These are phyloP conservation scores for Claviceps citrina DNA, from an alignment of 2,329 filamentous ascomycete genomes.

Conservation along the genomic window DNA sequence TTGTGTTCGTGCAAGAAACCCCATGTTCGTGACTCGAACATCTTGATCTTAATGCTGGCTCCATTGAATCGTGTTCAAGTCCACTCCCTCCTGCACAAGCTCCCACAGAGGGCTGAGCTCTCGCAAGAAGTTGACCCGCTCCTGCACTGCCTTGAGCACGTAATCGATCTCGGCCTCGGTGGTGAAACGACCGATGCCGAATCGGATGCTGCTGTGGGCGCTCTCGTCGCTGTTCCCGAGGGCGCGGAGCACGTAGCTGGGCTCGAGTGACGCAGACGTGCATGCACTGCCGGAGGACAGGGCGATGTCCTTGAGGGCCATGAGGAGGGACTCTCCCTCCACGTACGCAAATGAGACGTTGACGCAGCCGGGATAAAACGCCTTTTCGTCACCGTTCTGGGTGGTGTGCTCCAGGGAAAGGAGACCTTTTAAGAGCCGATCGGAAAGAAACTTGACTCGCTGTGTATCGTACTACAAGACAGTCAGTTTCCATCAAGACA, in stretches of 20 bases:
- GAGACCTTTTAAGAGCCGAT: slow-evolving; percentile 68
- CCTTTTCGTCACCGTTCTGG: slow-evolving; percentile 69
- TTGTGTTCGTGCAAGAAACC: too few relatives aligned
- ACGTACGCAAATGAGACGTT: slow-evolving; percentile 98
- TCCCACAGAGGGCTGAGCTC: slow-evolving; percentile 96
- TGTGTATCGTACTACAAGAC: slow-evolving; percentile 71
- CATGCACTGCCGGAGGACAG: slow-evolving; percentile 93
- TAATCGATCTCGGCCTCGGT: slow-evolving; percentile 94
- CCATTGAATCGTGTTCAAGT: slow-evolving; percentile 94
- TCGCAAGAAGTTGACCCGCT: slow-evolving; percentile 80
- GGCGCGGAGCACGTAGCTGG: slow-evolving; percentile 87
- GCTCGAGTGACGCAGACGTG: slow-evolving; percentile 90
- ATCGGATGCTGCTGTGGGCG: slow-evolving; percentile 93
- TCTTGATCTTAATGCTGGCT: slow-evolving; percentile 60
- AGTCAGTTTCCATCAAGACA: slow-evolving; percentile 27
- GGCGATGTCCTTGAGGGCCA: slow-evolving; percentile 97
- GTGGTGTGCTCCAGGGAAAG: slow-evolving; percentile 81
- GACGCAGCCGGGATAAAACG: slow-evolving; percentile 90
- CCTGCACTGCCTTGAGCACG: slow-evolving; percentile 81
- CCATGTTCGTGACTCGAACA: too few relatives aligned
- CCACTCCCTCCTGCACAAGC: slow-evolving; percentile 89
- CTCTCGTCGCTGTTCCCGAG: slow-evolving; percentile 94
- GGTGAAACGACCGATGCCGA: slow-evolving; percentile 93
- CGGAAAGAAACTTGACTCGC: slow-evolving; percentile 68
- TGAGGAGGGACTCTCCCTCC: slow-evolving; percentile 91